Evolutionary conservation across 192 early-diverging fungal species (phyloP), one percentile per base, ranked within the genome.

Genomic region (Funneliformis mosseae): DNA sequence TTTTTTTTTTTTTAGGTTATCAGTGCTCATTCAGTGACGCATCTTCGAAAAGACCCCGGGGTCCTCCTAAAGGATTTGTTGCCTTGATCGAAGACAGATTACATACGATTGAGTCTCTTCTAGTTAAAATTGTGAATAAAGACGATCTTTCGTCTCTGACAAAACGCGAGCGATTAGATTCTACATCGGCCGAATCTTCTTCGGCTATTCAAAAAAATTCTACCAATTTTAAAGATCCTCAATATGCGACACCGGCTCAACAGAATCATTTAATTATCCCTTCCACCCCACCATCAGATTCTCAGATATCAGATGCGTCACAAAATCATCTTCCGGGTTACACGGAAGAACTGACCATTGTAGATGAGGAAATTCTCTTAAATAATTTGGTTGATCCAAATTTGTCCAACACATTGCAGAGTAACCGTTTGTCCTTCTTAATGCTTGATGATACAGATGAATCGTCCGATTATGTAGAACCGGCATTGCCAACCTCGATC

Each of bases 41-140:
- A 25, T 79, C 77, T 9, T 27, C 77, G 8, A 79, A 79, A 79
- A 42, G 77, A 23, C 77, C 77, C 0, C 46, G 77, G 50, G 91
- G 91, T 1, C 91, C 91, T 41, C 89, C 90, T 61, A 91, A 90
- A 78, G 91, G 91, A 60, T 92, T 91, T 78, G 89, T 92, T n/a
- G 91, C 88, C 14, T 84, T 83, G n/a, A 91, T 92, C 11, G 91
- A 92, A 67, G 83, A 81, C 75, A 82, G 88, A 68, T 78, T 92
- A 43, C 84, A 83, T 71, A 84, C 83, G 28, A 83, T 89, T 27
- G 91, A 92, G 74, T 82, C 79, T 48, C 84, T 92, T 23, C 81
- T 94, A 28, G 83, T 80, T 21, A 85, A 82, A 9, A 87, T 93
- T 18, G 85, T 90, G 16, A 83, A 85, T 42, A 84, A 83, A 68